Evolutionary conservation across 192 early-diverging fungal genomes (phyloP), one percentile per base, ranked within the genome.

Genomic region (Kickxella alabastrina): DNA sequence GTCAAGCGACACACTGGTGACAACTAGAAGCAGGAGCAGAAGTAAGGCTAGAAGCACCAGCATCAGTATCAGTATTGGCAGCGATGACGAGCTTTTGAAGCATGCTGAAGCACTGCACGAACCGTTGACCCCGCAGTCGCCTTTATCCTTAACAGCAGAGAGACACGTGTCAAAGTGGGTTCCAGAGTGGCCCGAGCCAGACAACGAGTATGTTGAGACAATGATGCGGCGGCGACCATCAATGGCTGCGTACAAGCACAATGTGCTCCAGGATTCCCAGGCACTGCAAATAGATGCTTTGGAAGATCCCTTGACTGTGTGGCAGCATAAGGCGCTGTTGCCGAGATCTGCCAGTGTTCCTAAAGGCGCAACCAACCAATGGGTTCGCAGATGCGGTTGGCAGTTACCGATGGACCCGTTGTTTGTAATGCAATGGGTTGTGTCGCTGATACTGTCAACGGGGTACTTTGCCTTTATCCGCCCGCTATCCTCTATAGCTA

Each of bases 141-240:
- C n/a, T n/a, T n/a, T n/a, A n/a, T n/a, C n/a, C n/a, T n/a, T n/a
- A n/a, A n/a, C n/a, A n/a, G n/a, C n/a, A n/a, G n/a, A n/a, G n/a
- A n/a, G n/a, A n/a, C n/a, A n/a, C n/a, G n/a, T n/a, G n/a, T 54
- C 62, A 2, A 17, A 39, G 23, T 68, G 65, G 65, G 48, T 36
- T 12, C 62, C 65, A 15, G 65, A 68, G 39, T 65, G 65, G 65
- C 73, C 65, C 0, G 62, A 68, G 29, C 65, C 65, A 13, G 61
- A 60, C 22, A 45, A 41, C n/a, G 57, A 59, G 28, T 61, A 64
- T 17, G 62, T 65, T 0, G 57, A 44, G 35, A 28, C 41, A 0
- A 46, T 65, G 42, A 39, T 57, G 50, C 42, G 54, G 22, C 67
- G 55, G 38, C 59, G 67, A 8, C 36, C 51, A 48, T 15, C 46